phyloP scores from a whole-genome alignment of 148 eudicot genomes.

The Fagopyrum tataricum region DNA sequence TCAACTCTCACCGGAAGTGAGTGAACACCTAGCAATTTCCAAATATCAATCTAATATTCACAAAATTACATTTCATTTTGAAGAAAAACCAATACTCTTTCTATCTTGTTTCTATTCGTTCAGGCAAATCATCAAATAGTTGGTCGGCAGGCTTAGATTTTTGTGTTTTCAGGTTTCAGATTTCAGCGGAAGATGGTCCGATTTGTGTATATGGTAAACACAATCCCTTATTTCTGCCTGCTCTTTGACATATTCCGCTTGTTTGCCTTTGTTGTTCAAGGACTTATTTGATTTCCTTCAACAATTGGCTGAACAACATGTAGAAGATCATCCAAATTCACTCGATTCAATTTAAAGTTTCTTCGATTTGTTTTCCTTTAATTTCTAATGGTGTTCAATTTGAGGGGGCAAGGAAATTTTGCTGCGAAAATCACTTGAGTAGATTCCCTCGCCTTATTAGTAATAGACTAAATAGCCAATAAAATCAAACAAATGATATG shows the following conservation, averaged over 20 bases:
- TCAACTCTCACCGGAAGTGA: background rate
- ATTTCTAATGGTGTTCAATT: background rate
- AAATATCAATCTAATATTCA: background rate
- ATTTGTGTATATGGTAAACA: constrained; percentile 21
- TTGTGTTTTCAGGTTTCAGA: background rate
- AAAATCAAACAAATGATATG: background rate
- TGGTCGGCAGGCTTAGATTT: background rate
- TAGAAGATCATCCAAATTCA: background rate
- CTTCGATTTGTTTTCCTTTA: background rate
- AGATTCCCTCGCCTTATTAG: background rate
- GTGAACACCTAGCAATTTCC: background rate
- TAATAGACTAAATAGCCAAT: background rate
- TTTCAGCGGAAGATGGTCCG: constrained; percentile 20
- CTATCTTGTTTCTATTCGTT: background rate
- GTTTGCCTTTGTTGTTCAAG: constrained; percentile 17
- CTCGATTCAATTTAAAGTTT: background rate
- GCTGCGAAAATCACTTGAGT: background rate
- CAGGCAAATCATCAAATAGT: background rate
- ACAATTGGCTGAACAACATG: background rate
- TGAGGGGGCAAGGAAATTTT: background rate
- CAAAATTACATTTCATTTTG: background rate
- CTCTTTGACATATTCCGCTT: constrained; percentile 21
- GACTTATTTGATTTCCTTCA: constrained; percentile 18
- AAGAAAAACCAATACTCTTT: background rate
- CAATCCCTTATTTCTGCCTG: constrained; percentile 20